Conservation (phyloP, 495 filamentous ascomycete genomes). For the Margaritispora aquatica region DNA sequence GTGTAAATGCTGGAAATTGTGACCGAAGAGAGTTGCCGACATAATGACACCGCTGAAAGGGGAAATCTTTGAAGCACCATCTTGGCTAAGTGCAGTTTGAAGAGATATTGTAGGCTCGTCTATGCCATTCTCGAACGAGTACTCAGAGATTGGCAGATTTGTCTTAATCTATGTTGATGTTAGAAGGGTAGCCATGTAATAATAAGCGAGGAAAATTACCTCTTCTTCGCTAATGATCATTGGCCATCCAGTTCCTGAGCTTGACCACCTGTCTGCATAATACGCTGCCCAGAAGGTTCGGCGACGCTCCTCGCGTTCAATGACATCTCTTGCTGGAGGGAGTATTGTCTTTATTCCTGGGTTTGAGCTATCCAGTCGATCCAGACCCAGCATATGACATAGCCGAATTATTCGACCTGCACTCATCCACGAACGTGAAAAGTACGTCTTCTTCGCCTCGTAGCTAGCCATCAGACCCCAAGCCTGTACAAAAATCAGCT, state of each 20-base stretch:
- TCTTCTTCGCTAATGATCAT: conserved; percentile 88
- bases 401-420: conserved; percentile 70
- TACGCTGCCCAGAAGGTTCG: conserved; percentile 93
- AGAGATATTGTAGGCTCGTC: conserved; percentile 61
- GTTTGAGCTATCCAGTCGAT: conserved; percentile 74
- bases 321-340: conserved; percentile 82
- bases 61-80: conserved; percentile 62
- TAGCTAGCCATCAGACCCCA: conserved; percentile 75
- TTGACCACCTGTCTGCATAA: conserved; percentile 83
- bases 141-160: conserved; percentile 76
- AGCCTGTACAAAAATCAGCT: conserved; percentile 26
- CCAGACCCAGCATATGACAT: conserved; percentile 84
- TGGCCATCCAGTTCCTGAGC: conserved; percentile 96
- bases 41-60: conserved; percentile 76
- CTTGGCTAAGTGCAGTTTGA: conserved; percentile 58
- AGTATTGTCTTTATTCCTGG: conserved; percentile 87
- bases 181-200: not conserved
- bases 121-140: conserved; percentile 72
- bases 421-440: conserved; percentile 92
- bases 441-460: conserved; percentile 95
- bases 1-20: conserved; percentile 90
- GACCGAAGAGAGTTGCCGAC: conserved; percentile 81
- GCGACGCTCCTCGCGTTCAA: conserved; percentile 82
- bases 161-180: conserved; percentile 53
- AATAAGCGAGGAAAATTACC: conserved; percentile 39